Evolutionary conservation across 2,329 filamentous ascomycete genomes (phyloP).

Genomic region (Fusarium cyanostomum): DNA sequence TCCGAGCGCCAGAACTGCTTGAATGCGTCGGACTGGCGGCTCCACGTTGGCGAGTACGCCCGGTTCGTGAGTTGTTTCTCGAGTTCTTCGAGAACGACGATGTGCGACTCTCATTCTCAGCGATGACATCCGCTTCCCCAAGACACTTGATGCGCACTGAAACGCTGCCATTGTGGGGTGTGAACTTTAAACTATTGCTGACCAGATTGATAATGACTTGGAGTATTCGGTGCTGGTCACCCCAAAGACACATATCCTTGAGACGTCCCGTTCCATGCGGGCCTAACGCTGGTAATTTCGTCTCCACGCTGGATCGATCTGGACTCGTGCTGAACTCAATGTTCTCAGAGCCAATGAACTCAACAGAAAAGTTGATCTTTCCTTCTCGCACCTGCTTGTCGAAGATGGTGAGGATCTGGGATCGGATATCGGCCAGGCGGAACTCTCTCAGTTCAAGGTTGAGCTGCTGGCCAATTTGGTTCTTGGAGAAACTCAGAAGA

Average conservation of each 20-base stretch:
- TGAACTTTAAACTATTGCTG: slow-evolving; percentile 93
- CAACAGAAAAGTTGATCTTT: slow-evolving; percentile 76
- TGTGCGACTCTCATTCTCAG: slow-evolving; percentile 59
- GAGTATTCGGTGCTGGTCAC: slow-evolving; percentile 89
- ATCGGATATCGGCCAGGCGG: slow-evolving; percentile 80
- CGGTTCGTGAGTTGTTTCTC: slow-evolving; percentile 54
- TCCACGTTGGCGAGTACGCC: slow-evolving; percentile 55
- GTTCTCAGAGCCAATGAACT: slow-evolving; percentile 63
- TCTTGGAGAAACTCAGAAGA: slow-evolving; percentile 91
- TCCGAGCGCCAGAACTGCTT: slow-evolving; percentile 54
- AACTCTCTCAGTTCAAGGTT: slow-evolving; percentile 88
- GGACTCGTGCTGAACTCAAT: slow-evolving; percentile 42
- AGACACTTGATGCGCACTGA: slow-evolving; percentile 79
- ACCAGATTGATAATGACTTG: slow-evolving; percentile 96
- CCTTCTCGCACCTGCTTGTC: slow-evolving; percentile 88
- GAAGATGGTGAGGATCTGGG: slow-evolving; percentile 86
- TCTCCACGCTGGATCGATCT: slow-evolving; percentile 48
- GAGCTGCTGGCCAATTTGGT: slow-evolving; percentile 88
- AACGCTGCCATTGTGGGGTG: slow-evolving; percentile 78
- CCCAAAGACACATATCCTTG: slow-evolving; percentile 88
- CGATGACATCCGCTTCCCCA: slow-evolving; percentile 62
- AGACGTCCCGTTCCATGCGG: slow-evolving; percentile 73
- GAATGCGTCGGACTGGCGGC: slow-evolving; percentile 63
- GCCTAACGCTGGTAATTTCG: slow-evolving; percentile 65
- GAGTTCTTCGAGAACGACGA: slow-evolving; percentile 63